Base-by-base conservation (phyloP, 768 basidiomycete genomes). In the Russula sp. region DNA sequence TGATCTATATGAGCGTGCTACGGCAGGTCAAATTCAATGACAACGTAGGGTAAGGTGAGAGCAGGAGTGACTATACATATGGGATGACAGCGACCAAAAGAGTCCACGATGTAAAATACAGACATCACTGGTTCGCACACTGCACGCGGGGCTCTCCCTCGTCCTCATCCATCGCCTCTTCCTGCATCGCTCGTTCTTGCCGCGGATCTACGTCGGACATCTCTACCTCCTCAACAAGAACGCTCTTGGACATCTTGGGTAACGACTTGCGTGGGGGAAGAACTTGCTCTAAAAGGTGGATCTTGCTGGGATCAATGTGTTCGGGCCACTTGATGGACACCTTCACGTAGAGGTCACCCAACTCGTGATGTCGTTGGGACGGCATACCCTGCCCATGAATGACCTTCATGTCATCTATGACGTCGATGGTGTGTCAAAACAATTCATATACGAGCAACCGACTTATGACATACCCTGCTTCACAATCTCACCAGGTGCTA, bases 331-430 rank as follows among this genome's bases (percentile, higher is more conserved):
- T 84, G 71, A 99, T 91, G 66, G 80, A 80, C 69, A 98, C 77
- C 72, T 87, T 89, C 75, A 99, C 82, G 73, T 84, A 94, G 64
- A 99, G 82, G 75, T 98, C 94, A 44, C 97, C 97, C 45, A 87
- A 84, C 72, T 99, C 94, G 77, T 98, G 97, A 76, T 98, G 96
- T 64, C 97, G 87, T 74, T 91, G 91, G 55, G 97, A 98, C 13
- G 96, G 97, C 97, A 99, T 99, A 65, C 97, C 97, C 77, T 98
- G 95, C 5, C 90, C 91, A 54, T 83, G 83, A 69, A 99, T 88
- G 67, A 95, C 87, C 77, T 97, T 98, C 71, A 94, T 71, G 49
- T 89, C 87, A 64, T 89, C 96, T 95, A 55, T 60, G 68, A 49
- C 16, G 66, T 57, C 49, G 60, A 20, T n/a, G 22, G 40, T 10